Evolutionary conservation across 495 filamentous ascomycete species (phyloP).

Genomic region (Oidiodendron maius): DNA sequence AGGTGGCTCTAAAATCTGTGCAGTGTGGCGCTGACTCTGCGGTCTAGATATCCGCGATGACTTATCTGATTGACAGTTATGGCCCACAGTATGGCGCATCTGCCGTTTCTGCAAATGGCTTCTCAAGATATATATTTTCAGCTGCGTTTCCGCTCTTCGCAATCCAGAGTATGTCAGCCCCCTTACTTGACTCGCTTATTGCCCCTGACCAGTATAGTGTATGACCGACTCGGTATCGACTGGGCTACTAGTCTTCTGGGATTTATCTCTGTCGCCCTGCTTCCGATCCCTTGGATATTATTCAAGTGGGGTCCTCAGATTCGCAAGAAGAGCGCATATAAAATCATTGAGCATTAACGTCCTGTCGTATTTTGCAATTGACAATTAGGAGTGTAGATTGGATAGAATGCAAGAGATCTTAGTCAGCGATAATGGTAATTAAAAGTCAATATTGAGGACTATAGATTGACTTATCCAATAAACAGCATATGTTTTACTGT

Average conservation of each 20-base stretch:
- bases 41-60: constrained; percentile 29
- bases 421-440: too few species aligned
- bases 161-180: constrained; percentile 27
- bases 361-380: too few species aligned
- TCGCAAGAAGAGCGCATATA: constrained; percentile 1
- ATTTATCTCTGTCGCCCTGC: constrained; percentile 50
- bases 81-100: constrained; percentile 49
- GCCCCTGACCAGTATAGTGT: constrained; percentile 27
- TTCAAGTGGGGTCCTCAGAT: constrained; percentile 1
- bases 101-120: constrained; percentile 56
- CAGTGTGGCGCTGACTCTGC: constrained; percentile 10
- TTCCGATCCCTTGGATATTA: constrained; percentile 41
- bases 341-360: constrained; percentile 1
- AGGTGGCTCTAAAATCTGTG: not conserved
- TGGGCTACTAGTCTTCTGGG: constrained; percentile 56
- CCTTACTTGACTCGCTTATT: not conserved
- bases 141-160: constrained; percentile 62
- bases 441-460: too few species aligned
- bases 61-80: constrained; percentile 56
- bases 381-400: too few species aligned
- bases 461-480: too few species aligned
- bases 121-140: constrained; percentile 54
- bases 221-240: constrained; percentile 41
- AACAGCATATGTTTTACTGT: too few species aligned
- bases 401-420: too few species aligned